These are phyloP conservation scores for Trichoderma lentiforme DNA, from an alignment of 2,329 filamentous ascomycete species.

Conservation along the genomic window DNA sequence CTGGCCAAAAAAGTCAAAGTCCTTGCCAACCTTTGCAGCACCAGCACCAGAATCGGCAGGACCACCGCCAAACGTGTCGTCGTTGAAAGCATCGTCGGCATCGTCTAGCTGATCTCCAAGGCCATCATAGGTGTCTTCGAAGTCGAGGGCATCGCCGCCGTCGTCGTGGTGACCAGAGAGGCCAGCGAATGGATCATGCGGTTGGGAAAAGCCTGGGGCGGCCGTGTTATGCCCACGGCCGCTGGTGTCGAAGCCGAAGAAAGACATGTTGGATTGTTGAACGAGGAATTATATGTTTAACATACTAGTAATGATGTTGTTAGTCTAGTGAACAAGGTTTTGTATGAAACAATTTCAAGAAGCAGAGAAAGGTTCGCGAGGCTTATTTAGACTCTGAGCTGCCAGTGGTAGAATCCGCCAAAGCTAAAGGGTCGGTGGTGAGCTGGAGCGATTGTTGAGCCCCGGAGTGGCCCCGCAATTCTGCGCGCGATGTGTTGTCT, in stretches of 20 bases:
- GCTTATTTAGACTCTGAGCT: neutral
- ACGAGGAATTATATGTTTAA: slow-evolving; percentile 20
- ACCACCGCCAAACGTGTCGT: slow-evolving; percentile 77
- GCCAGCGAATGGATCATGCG: slow-evolving; percentile 82
- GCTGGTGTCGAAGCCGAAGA: slow-evolving; percentile 81
- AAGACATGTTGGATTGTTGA: slow-evolving; percentile 64
- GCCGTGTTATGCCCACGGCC: slow-evolving; percentile 57
- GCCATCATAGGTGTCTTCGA: slow-evolving; percentile 96
- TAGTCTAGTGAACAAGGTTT: slow-evolving; percentile 15
- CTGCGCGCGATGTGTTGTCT: neutral
- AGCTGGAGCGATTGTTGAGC: neutral
- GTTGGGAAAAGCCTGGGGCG: slow-evolving; percentile 77
- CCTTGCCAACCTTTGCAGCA: slow-evolving; percentile 66
- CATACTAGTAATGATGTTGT: slow-evolving; percentile 25
- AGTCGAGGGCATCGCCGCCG: slow-evolving; percentile 62
- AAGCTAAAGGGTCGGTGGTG: neutral
- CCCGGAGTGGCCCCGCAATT: neutral
- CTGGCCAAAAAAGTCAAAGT: slow-evolving; percentile 95
- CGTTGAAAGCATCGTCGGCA: slow-evolving; percentile 89
- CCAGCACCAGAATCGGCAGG: slow-evolving; percentile 19
- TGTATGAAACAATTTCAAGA: neutral
- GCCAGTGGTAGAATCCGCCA: neutral
- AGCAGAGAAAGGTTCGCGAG: neutral
- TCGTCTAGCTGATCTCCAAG: slow-evolving; percentile 89
- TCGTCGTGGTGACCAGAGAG: slow-evolving; percentile 65